Conservation (phyloP, 805 yeast genomes). For the Maudiozyma serrabonitensis region DNA sequence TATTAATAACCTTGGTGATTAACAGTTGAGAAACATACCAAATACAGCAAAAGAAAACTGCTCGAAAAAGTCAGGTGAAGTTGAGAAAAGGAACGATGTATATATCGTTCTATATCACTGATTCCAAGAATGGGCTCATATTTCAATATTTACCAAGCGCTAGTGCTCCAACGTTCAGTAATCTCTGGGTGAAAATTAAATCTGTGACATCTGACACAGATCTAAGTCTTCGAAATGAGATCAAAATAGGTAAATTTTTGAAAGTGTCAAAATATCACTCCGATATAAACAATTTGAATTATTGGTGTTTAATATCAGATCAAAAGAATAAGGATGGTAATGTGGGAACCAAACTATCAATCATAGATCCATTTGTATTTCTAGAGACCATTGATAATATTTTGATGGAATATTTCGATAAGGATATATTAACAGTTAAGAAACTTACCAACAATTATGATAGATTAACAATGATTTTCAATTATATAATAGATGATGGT, state of each 20-base stretch:
- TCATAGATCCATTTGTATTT: slow-evolving; percentile 42
- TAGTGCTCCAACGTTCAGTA: slow-evolving; percentile 21
- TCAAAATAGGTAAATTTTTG: slow-evolving; percentile 13
- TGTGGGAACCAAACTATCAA: not conserved
- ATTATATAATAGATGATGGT: slow-evolving; percentile 72
- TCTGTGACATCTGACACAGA: not conserved
- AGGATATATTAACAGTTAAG: slow-evolving; percentile 40
- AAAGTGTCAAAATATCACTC: slow-evolving; percentile 20
- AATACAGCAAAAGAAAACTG: not conserved
- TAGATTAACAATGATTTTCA: slow-evolving; percentile 57
- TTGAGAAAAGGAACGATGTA: slow-evolving; percentile 11
- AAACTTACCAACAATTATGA: slow-evolving; percentile 65
- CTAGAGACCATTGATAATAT: slow-evolving; percentile 40
- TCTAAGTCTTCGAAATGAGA: not conserved
- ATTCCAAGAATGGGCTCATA: slow-evolving; percentile 14
- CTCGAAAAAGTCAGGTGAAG: not conserved
- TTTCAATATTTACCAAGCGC: slow-evolving; percentile 23
- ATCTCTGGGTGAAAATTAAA: slow-evolving; percentile 18
- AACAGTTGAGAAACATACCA: too few species aligned
- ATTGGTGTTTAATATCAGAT: slow-evolving; percentile 18
- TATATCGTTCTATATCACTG: slow-evolving; percentile 24
- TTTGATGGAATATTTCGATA: slow-evolving; percentile 49
- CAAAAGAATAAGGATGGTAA: not conserved
- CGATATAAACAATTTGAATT: slow-evolving; percentile 13
- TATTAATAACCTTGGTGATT: too few species aligned